Evolutionary conservation across 2,329 filamentous ascomycete genomes (phyloP), one percentile per base, ranked within the genome.

Genomic region (Colletotrichum limetticola): DNA sequence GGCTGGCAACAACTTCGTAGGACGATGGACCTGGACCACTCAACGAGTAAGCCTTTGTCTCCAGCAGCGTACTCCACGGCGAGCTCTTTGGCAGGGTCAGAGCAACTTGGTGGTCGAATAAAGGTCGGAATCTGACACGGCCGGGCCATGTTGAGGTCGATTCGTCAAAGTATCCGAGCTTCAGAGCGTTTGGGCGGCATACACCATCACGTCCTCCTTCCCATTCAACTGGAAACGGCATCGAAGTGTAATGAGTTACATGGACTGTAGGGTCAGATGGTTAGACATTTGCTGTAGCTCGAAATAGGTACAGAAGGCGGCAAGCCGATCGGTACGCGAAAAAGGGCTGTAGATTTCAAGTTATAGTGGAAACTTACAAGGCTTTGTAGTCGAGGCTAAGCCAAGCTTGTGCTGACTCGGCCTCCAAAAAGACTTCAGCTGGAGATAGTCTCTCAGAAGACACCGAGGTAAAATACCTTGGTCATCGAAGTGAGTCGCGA

Each of bases 1-100:
- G 86, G 14, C 81, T 88, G 0, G 89, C 86, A 42, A 90, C 79
- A 0, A 88, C 82, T 7, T 87, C 81, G 71, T 91, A 90, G 0
- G 90, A 92, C 0, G 88, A 86, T 0, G 86, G 90, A 8, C 78
- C 80, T 1, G 81, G 71, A 68, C 80, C 77, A 22, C 82, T 75
- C 11, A 80, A 74, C 19, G 82, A 74, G 64, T 81, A 83, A 19
- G 71, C 62, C 26, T 75, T 74, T 2, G 14, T 52, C 12, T 75
- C 69, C 71, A 81, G 67, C 12, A 84, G 68, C 5, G 74, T 5
- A 5, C 77, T 74, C 68, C 85, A 84, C 0, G 84, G 82, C 0
- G 84, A 84, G 1, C 75, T 72, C 2, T 66, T 63, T 0, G 86
- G 84, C 0, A 89, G 71, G 0, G 70, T 46, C 4, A 86, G 71